Conservation (phyloP, 768 basidiomycete genomes). For the Phylloporus sp. region DNA sequence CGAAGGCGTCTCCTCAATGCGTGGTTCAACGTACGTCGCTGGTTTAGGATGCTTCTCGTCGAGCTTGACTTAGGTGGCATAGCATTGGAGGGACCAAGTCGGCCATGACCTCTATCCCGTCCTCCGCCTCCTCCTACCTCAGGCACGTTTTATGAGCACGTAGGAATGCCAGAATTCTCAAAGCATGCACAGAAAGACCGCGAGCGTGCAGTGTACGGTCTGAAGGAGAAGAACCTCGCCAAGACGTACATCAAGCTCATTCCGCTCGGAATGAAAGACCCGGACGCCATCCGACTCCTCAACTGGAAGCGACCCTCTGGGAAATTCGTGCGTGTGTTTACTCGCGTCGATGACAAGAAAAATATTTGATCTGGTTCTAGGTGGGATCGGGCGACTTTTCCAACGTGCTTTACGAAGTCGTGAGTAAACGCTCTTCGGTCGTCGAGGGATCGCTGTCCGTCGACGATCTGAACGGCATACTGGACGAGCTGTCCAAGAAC, state of each 20-base stretch:
- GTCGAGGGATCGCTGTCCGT: constrained; percentile 70
- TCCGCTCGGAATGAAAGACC: constrained; percentile 72
- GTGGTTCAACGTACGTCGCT: constrained; percentile 72
- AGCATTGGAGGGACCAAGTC: constrained; percentile 85
- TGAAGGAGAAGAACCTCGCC: constrained; percentile 93
- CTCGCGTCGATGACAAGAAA: neutral
- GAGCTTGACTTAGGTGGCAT: constrained; percentile 14
- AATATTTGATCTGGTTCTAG: constrained; percentile 34
- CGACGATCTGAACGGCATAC: constrained; percentile 74
- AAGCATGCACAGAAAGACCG: constrained; percentile 70
- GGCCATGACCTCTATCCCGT: constrained; percentile 89
- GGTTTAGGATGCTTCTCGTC: neutral
- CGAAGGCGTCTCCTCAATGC: constrained; percentile 60
- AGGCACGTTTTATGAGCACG: constrained; percentile 42
- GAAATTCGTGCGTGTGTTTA: constrained; percentile 47
- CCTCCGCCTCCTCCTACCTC: constrained; percentile 83
- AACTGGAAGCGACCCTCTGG: constrained; percentile 89
- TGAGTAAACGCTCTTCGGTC: constrained; percentile 77
- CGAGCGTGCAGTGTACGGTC: constrained; percentile 85
- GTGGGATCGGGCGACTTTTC: constrained; percentile 83
- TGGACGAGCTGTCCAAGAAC: constrained; percentile 71
- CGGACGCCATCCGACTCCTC: constrained; percentile 73
- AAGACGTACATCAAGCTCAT: constrained; percentile 90
- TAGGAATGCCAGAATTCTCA: neutral
- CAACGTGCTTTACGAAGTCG: constrained; percentile 79